Base-by-base conservation (phyloP, 2,329 filamentous ascomycete genomes). In the Rhinocladiella similis region DNA sequence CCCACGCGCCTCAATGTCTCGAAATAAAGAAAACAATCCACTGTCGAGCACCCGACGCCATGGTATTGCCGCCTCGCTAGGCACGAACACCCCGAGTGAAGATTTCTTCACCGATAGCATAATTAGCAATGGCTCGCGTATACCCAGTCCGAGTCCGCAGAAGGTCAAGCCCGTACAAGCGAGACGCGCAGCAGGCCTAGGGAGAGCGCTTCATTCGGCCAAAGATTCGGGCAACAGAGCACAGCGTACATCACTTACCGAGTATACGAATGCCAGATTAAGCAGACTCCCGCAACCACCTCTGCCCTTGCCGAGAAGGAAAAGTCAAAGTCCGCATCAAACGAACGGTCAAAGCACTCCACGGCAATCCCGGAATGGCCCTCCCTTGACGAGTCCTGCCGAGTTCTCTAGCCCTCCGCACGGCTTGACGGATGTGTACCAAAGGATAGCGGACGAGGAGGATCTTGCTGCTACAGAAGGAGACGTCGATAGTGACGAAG, bases 401-500 rank as follows among this genome's bases (percentile, higher is more conserved):
- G 63, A 67, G 38, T 58, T 63, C 16, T 70, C 71, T 3, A 75
- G 71, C 41, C 73, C 75, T 1, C 62, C 63, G 1, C 66, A 66
- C 25, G 75, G 73, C 48, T 57, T 74, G 7, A 64, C 64, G 10
- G 73, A 77, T 46, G 64, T 67, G 4, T 77, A 77, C 57, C 66
- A 66, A 47, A 67, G 67, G 57, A 75, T 75, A 51, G 67, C 72
- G 16, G 71, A 74, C 42, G 72, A 70, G 36, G 69, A 71, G 29
- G 66, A 69, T 42, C 51, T 75, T 39, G 67, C 67, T 3, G 70
- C 73, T 45, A 62, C 67, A 16, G 73, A 67, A 39, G 53, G 63
- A 41, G 63, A 66, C 19, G 41, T 70, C 14, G 56, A 56, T 27
- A 64, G 61, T 33, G 62, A 64, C 12, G 64, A 73, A 46, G 70